Conservation (phyloP, 2,329 filamentous ascomycete species). For the Fusarium subglutinans region DNA sequence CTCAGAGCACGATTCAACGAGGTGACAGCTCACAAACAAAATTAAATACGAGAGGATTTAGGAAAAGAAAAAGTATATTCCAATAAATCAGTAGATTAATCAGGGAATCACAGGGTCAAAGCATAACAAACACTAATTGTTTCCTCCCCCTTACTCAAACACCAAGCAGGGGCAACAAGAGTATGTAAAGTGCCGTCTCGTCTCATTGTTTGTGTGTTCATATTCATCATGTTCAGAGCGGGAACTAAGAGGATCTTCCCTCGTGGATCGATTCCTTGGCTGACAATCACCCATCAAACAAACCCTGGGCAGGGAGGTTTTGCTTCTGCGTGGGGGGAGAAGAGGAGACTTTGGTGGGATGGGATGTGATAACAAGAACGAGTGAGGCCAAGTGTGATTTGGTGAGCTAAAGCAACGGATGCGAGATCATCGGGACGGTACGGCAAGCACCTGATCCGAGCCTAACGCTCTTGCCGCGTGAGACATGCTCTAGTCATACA, state of each 20-base stretch:
- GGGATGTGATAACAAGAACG: background rate
- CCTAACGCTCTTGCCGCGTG: conserved; percentile 25
- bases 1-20: conserved; percentile 13
- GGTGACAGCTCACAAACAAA: conserved; percentile 27
- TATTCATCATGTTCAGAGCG: background rate
- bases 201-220: background rate
- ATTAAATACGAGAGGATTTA: background rate
- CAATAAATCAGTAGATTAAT: background rate
- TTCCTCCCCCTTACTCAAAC: conserved; percentile 5
- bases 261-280: conserved; percentile 29
- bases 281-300: background rate
- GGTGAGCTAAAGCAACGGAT: conserved; percentile 18
- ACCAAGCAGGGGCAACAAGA: background rate
- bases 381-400: background rate
- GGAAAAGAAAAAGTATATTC: background rate
- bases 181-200: conserved; percentile 7
- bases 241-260: conserved; percentile 26
- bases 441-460: conserved; percentile 33
- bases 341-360: conserved; percentile 2
- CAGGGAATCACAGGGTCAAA: background rate
- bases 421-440: conserved; percentile 35
- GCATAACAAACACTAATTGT: conserved; percentile 12
- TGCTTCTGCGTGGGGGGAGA: conserved; percentile 23
- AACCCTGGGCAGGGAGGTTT: background rate
- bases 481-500: conserved; percentile 5